Evolutionary conservation across 768 basidiomycete species (phyloP).

Genomic region (Amanita exitialis): DNA sequence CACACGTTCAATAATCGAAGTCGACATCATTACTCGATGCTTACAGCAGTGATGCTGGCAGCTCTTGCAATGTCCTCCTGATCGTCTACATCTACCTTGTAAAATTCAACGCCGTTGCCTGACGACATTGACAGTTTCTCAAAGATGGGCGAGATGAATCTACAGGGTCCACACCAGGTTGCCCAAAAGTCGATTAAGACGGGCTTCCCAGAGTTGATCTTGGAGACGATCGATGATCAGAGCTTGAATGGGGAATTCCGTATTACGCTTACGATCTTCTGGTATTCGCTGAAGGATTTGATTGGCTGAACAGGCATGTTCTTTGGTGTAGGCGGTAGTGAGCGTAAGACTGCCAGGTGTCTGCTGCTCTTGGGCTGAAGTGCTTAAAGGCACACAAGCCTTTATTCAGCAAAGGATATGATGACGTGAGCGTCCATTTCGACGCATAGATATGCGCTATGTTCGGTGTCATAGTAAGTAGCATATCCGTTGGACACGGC

Average conservation of each 20-base stretch:
- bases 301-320: slow-evolving; percentile 30
- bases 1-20: neutral
- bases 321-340: neutral
- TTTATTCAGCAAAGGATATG: no score
- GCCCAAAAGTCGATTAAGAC: slow-evolving; percentile 69
- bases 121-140: slow-evolving; percentile 36
- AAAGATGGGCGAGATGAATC: slow-evolving; percentile 53
- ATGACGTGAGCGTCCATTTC: no score
- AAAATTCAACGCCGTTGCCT: slow-evolving; percentile 39
- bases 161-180: slow-evolving; percentile 70
- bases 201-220: slow-evolving; percentile 38
- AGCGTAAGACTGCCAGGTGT: neutral
- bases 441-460: no score
- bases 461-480: no score
- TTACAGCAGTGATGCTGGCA: slow-evolving; percentile 51
- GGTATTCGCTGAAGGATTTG: slow-evolving; percentile 27
- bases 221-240: neutral
- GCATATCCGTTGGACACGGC: no score
- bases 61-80: slow-evolving; percentile 42
- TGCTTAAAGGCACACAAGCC: neutral
- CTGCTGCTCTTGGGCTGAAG: neutral
- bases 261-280: slow-evolving; percentile 28
- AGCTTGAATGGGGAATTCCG: neutral
- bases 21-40: slow-evolving; percentile 15
- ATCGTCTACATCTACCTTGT: slow-evolving; percentile 67